phyloP scores from a whole-genome alignment of 192 early-diverging fungal species.

The Backusella parvicylindrica region DNA sequence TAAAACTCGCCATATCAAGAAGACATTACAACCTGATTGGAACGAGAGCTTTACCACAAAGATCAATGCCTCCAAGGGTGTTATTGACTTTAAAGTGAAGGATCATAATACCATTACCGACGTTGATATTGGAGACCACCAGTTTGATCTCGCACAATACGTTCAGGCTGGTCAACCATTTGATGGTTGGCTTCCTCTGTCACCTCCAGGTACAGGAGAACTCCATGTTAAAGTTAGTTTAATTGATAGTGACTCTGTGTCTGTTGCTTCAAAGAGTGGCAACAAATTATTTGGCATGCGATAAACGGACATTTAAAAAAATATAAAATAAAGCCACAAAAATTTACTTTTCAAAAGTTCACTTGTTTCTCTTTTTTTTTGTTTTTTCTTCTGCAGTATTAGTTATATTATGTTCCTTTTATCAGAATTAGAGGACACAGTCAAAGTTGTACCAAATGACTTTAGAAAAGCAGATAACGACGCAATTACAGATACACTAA shows the following conservation, averaged over 20 bases:
- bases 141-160: conserved; percentile 50
- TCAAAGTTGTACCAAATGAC: conserved; percentile 78
- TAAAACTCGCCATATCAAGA: conserved; percentile 71
- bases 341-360: neutral
- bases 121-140: conserved; percentile 61
- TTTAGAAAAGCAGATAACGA: conserved; percentile 71
- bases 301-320: conserved; percentile 8
- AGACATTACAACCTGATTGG: conserved; percentile 63
- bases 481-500: conserved; percentile 86
- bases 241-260: neutral
- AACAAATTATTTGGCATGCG: conserved; percentile 4
- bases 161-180: conserved; percentile 32
- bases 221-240: conserved; percentile 21
- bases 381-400: neutral
- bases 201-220: conserved; percentile 34
- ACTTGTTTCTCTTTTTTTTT: neutral
- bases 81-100: conserved; percentile 56
- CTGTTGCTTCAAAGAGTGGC: conserved; percentile 3
- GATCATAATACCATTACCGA: conserved; percentile 70
- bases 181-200: conserved; percentile 35
- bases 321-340: neutral
- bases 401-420: conserved; percentile 77
- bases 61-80: conserved; percentile 28
- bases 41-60: conserved; percentile 28
- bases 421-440: conserved; percentile 75